Evolutionary conservation across 352 stramenopile species (phyloP), one percentile per base, ranked within the genome.

Genomic region (Globisporangium camurandrum): DNA sequence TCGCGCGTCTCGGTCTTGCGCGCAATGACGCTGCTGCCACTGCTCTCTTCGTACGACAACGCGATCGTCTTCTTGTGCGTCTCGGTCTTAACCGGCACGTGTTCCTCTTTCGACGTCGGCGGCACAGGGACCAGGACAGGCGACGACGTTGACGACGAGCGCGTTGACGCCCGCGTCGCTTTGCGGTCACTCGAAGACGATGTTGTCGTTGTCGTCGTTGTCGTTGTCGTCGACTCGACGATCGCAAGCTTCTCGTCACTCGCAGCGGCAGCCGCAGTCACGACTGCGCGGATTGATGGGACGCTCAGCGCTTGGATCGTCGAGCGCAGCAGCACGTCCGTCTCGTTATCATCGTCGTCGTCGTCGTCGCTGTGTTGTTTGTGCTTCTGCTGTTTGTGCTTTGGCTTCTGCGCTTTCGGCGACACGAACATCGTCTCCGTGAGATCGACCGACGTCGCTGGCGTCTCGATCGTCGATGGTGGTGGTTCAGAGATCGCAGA

Each of bases 41-140:
- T 38, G 16, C n/a, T 22, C 20, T 73, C 67, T 46, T 88, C 75
- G 47, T 88, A 86, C 36, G 65, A 64, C 20, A 88, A 49, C 47
- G 64, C 46, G 43, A 86, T 39, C 17, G 60, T 54, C 52, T 77
- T 70, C 46, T n/a, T n/a, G n/a, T n/a, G n/a, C n/a, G 27, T 51
- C 54, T 60, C 54, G 9, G 45, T 50, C 41, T 51, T 54, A 23
- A 55, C 39, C n/a, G 47, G 39, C 28, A n/a, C n/a, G n/a, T n/a
- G n/a, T n/a, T n/a, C n/a, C n/a, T n/a, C n/a, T n/a, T n/a, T n/a
- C n/a, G n/a, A n/a, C n/a, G n/a, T n/a, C n/a, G n/a, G n/a, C n/a
- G n/a, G n/a, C n/a, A n/a, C n/a, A n/a, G n/a, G n/a, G n/a, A n/a
- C n/a, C n/a, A n/a, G n/a, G n/a, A n/a, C n/a, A n/a, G n/a, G n/a